Evolutionary conservation across 2,329 filamentous ascomycete genomes (phyloP), one percentile per base, ranked within the genome.

Genomic region (Fusarium udum): DNA sequence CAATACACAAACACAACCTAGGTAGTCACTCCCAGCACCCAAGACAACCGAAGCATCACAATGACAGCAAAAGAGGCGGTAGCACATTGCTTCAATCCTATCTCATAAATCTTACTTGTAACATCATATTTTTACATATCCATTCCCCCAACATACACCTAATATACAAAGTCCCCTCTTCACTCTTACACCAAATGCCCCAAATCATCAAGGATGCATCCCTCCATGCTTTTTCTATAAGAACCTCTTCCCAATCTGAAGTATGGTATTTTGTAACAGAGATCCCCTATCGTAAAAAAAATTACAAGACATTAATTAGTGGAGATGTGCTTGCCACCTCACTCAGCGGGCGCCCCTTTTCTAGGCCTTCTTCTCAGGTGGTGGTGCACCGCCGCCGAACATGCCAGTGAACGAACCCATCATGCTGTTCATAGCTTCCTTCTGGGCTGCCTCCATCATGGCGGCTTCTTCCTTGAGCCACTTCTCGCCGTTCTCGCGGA

Each of bases 381-480:
- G 61, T 62, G 52, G 61, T 60, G 52, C 46, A 11, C 49, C 62
- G 26, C 72, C 72, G 61, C 61, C 69, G 26, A 83, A 82, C 56
- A 76, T 73, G 61, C 78, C 78, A 22, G 73, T 75, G 78, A 96
- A 91, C 34, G 92, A 92, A 66, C 88, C 89, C 89, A 95, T 96
- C 94, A 97, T 97, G 79, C 89, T 94, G 84, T 92, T 93, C 92
- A 97, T 95, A 78, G 92, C 92, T 83, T 97, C 95, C 79, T 97
- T 93, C 82, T 95, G 93, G 72, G 91, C 88, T 86, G 94, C 95
- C 87, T 98, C 95, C 85, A 95, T 92, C 80, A 93, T 90, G 55
- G 92, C 92, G 48, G 93, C 93, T 87, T 97, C 95, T 83, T 98
- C 95, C 86, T 95, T 95, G 76, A 99, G 87, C 94, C 95, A 98